Evolutionary conservation across 2,329 filamentous ascomycete genomes (phyloP).

Genomic region (Drechslerella coelobrocha): DNA sequence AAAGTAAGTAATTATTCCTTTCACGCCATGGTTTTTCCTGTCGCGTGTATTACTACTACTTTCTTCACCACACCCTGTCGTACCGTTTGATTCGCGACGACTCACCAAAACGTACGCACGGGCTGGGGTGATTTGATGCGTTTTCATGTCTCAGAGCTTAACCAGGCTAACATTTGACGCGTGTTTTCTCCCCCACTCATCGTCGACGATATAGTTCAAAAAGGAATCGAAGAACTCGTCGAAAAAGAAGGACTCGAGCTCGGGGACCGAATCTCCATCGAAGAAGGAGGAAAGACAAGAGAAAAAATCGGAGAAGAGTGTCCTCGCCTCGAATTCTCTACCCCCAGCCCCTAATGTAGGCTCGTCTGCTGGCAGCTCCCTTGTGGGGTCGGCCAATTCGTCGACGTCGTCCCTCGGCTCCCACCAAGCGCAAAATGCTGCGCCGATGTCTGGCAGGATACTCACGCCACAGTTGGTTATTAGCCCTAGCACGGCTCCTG

Average conservation of each 20-base stretch:
- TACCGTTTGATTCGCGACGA: conserved; percentile 3
- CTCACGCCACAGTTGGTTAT: conserved; percentile 78
- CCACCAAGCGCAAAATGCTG: conserved; percentile 53
- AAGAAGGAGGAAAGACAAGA: conserved; percentile 49
- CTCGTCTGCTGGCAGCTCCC: conserved; percentile 27
- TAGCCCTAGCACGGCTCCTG: conserved; percentile 51
- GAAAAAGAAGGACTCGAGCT: conserved; percentile 71
- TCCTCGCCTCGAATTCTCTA: conserved; percentile 46
- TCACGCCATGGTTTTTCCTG: not conserved
- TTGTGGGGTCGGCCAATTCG: conserved; percentile 36
- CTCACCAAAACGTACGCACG: not conserved
- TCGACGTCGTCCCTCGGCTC: conserved; percentile 51
- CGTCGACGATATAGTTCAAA: conserved; percentile 37
- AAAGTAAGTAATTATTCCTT: conserved; percentile 18
- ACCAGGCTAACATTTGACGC: conserved; percentile 38
- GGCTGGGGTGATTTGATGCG: not conserved
- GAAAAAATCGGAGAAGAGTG: conserved; percentile 50
- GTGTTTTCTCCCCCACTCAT: conserved; percentile 23
- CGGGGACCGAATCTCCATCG: conserved; percentile 52
- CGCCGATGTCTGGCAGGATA: conserved; percentile 55
- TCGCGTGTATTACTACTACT: conserved; percentile 25
- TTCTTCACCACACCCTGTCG: not conserved
- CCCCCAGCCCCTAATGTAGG: conserved; percentile 46
- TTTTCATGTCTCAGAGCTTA: conserved; percentile 46
- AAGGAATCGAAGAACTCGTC: conserved; percentile 59